Evolutionary conservation across 1,284 basidiomycete species (phyloP), one percentile per base, ranked within the genome.

Genomic region (Gymnopus androsaceus): DNA sequence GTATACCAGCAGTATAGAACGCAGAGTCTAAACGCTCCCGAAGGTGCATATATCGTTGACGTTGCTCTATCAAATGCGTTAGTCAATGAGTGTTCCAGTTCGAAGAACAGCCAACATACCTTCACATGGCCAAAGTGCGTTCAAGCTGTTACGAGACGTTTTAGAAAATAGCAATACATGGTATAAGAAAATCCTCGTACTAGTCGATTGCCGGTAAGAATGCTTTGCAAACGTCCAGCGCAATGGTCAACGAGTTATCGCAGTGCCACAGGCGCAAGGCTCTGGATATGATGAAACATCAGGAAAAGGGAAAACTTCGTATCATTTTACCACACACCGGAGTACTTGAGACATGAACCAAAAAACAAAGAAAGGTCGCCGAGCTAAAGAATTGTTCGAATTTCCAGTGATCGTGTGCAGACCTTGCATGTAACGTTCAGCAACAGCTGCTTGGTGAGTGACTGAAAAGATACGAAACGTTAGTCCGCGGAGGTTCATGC

Each of bases 301-400:
- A 38, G 11, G 2, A 15, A 21, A 9, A 19, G 27, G 15, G 25
- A 33, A 23, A 27, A 12, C 40, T 1, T 21, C 3, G 2, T 15
- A 38, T 23, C 21, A 28, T 23, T n/a, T 42, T 23, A 37, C 69
- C 72, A 3, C 23, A 51, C 60, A 86, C 87, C 86, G 77, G 59
- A 74, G 77, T 44, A 88, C 79, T 66, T 90, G 87, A 14, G 79
- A 79, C 84, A 89, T 88, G 66, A 90, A 88, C 87, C 87, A 90
- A 69, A 87, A 88, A 27, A 84, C 74, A 65, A 85, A 87, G 68
- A 86, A 87, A 4, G 88, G 88, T 50, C 87, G 72, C 19, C 79
- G 75, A 4, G 78, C 69, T 34, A 89, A 68, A 30, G 76, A 69
- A 59, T 82, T 80, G 34, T 75, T 77, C 21, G 76, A 72, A 57